phyloP scores from a whole-genome alignment of 2,329 filamentous ascomycete species.

The Monosporascus sp. region DNA sequence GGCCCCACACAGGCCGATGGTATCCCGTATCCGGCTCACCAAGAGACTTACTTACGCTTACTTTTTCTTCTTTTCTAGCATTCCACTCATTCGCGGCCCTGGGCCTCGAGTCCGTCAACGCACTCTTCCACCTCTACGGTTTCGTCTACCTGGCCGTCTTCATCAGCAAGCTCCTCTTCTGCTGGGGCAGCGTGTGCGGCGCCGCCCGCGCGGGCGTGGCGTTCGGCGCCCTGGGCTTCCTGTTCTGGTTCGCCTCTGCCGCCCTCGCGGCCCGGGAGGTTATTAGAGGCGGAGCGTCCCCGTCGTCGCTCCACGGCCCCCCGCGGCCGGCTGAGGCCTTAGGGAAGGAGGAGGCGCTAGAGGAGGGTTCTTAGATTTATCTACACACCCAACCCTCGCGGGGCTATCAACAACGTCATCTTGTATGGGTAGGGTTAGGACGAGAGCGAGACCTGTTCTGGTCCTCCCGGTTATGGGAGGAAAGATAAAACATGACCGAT shows the following conservation, averaged over 20 bases:
- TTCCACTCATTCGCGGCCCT: conserved; percentile 46
- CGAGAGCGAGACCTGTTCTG: no score
- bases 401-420: no score
- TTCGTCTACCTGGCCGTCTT: conserved; percentile 56
- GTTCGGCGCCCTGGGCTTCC: conserved; percentile 49
- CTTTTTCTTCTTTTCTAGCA: conserved; percentile 19
- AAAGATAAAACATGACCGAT: no score
- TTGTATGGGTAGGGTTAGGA: no score
- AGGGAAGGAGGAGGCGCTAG: not conserved
- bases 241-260: conserved; percentile 47
- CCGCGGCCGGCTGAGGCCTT: conserved; percentile 6
- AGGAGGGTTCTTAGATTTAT: not conserved
- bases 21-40: not conserved
- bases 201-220: conserved; percentile 51
- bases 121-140: conserved; percentile 54
- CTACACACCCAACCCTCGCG: no score
- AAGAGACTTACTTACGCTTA: not conserved
- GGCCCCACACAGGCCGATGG: not conserved
- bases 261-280: conserved; percentile 42
- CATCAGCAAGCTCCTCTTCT: conserved; percentile 51
- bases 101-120: conserved; percentile 46
- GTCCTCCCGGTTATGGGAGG: no score
- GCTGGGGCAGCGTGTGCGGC: conserved; percentile 52
- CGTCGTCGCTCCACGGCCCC: conserved; percentile 12
- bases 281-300: conserved; percentile 34